Conservation (phyloP, 1,139 yeast species). For the Blastobotrys illinoisensis region DNA sequence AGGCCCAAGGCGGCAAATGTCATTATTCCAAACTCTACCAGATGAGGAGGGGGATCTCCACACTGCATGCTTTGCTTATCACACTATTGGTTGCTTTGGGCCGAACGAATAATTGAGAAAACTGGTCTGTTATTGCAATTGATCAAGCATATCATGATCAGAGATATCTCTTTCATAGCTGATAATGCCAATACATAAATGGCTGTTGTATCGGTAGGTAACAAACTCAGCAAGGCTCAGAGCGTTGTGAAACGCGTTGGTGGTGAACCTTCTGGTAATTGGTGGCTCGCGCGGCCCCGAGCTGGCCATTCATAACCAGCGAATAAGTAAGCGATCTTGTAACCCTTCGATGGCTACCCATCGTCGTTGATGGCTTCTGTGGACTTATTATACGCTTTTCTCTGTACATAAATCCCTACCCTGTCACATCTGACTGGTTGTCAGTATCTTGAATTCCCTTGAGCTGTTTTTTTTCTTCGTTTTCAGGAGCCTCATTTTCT, state of each 20-base stretch:
- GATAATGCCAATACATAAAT: too few species aligned
- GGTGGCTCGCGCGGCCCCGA: neutral
- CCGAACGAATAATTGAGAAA: neutral
- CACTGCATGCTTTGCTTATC: neutral
- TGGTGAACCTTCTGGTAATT: neutral
- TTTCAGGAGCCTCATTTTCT: neutral
- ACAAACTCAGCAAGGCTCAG: neutral
- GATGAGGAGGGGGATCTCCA: neutral
- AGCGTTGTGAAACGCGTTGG: neutral
- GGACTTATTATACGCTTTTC: neutral
- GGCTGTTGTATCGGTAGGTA: neutral
- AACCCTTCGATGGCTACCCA: neutral
- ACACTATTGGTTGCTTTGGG: neutral
- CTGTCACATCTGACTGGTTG: neutral
- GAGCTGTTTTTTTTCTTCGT: neutral
- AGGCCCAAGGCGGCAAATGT: neutral
- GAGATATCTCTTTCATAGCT: too few species aligned
- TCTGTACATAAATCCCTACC: neutral
- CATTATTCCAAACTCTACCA: neutral
- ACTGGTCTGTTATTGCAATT: too few species aligned
- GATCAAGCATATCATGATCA: too few species aligned
- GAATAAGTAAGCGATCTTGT: neutral
- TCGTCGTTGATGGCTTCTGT: neutral
- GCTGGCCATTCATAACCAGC: neutral
- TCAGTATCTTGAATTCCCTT: neutral